phyloP scores from a whole-genome alignment of 352 stramenopile genomes.

The Pythium utonaiense region DNA sequence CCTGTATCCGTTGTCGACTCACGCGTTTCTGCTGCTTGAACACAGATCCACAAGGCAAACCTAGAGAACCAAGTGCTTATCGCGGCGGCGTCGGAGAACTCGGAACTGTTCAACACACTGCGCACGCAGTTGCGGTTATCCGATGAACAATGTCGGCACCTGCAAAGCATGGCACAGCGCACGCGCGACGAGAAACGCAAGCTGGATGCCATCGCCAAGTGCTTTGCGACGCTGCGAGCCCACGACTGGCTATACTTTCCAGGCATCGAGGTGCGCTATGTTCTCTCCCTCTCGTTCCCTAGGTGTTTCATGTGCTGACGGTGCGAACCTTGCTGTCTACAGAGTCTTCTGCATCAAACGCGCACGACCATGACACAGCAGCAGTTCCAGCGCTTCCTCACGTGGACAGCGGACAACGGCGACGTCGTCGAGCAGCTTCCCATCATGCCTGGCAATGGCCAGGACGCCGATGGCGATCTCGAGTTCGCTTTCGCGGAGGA shows the following conservation, averaged over 20 bases:
- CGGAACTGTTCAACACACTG: conserved; percentile 50
- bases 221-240: conserved; percentile 72
- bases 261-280: conserved; percentile 60
- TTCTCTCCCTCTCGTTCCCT: background rate
- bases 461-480: conserved; percentile 43
- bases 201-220: conserved; percentile 82
- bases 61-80: conserved; percentile 80
- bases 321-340: background rate
- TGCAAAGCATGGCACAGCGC: conserved; percentile 40
- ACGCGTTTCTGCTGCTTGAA: background rate
- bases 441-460: conserved; percentile 25
- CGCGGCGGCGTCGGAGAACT: conserved; percentile 52
- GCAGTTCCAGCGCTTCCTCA: conserved; percentile 83
- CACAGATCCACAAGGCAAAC: conserved; percentile 78
- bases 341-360: conserved; percentile 74
- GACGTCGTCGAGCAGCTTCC: conserved; percentile 70
- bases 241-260: conserved; percentile 87
- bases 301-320: background rate
- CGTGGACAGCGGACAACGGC: conserved; percentile 73
- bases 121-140: conserved; percentile 63
- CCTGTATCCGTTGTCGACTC: too few relatives aligned
- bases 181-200: conserved; percentile 69
- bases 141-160: conserved; percentile 57
- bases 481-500: conserved; percentile 82
- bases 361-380: conserved; percentile 74